phyloP scores from a whole-genome alignment of 1,284 basidiomycete genomes.

The Trichosporon coremiiforme region DNA sequence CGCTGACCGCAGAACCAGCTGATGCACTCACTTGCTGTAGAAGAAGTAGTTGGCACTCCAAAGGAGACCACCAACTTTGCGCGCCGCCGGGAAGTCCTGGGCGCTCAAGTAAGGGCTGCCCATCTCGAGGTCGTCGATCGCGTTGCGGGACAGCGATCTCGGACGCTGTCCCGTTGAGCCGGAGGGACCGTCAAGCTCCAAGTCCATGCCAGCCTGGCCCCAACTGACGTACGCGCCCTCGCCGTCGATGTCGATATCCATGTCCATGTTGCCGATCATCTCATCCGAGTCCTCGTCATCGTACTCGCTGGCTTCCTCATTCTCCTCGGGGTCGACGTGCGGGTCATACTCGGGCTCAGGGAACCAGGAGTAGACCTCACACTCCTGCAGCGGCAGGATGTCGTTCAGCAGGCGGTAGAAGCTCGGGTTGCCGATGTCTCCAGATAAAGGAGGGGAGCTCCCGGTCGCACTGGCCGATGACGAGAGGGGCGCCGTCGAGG shows the following conservation, averaged over 20 bases:
- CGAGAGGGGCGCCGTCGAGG: constrained; percentile 11
- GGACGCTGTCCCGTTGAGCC: constrained; percentile 20
- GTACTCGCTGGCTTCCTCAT: constrained; percentile 59
- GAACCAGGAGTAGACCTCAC: constrained; percentile 92
- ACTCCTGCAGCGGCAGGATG: constrained; percentile 84
- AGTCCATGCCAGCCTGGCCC: constrained; percentile 44
- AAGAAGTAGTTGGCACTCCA: constrained; percentile 99
- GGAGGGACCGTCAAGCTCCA: constrained; percentile 35
- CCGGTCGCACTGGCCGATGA: constrained; percentile 14
- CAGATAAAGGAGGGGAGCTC: constrained; percentile 23
- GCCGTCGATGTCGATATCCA: constrained; percentile 50
- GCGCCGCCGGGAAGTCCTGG: constrained; percentile 59
- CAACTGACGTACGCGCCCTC: constrained; percentile 39
- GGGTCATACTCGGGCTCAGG: constrained; percentile 95
- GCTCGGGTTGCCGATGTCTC: constrained; percentile 31
- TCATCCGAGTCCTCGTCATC: constrained; percentile 50
- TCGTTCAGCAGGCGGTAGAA: constrained; percentile 87
- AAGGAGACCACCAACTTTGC: constrained; percentile 72
- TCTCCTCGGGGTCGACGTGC: constrained; percentile 78
- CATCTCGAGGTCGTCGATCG: constrained; percentile 52
- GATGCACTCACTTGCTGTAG: constrained; percentile 73
- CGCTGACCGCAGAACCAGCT: background rate
- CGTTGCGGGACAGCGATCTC: constrained; percentile 14
- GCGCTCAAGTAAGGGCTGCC: constrained; percentile 29
- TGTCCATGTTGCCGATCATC: constrained; percentile 39